phyloP scores from a whole-genome alignment of 257 asterid genomes.

The Coffea canephora region DNA sequence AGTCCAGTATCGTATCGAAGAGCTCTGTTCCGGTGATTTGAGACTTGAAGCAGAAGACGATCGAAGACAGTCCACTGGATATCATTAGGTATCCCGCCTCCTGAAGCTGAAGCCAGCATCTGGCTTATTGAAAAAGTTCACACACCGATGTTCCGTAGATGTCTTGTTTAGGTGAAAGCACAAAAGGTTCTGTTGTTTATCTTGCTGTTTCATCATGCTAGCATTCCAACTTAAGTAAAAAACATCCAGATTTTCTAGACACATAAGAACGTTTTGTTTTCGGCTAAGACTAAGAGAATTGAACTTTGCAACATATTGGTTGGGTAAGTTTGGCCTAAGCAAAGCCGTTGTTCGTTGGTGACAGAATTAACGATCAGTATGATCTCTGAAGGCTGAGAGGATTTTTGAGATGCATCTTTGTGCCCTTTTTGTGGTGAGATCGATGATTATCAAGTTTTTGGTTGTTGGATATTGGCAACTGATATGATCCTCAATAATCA shows the following conservation, averaged over 20 bases:
- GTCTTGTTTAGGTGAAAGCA: background rate
- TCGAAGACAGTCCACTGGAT: conserved; percentile 39
- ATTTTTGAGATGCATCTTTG: background rate
- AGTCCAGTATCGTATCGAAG: too few relatives aligned
- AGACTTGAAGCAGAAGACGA: conserved; percentile 46
- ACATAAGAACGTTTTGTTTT: too few relatives aligned
- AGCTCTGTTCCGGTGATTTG: background rate
- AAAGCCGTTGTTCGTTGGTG: background rate
- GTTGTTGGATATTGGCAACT: background rate
- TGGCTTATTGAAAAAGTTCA: conserved; percentile 72
- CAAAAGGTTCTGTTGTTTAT: too few relatives aligned
- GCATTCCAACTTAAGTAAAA: background rate
- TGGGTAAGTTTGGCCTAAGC: background rate
- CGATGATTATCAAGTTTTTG: background rate
- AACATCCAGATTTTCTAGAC: background rate
- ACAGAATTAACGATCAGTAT: background rate
- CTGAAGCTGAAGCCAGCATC: conserved; percentile 61
- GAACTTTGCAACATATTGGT: background rate
- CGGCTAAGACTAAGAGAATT: background rate
- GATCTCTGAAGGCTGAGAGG: background rate
- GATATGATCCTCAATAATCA: background rate
- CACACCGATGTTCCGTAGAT: too few relatives aligned
- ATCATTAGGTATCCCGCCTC: conserved; percentile 39
- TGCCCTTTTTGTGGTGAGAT: background rate
- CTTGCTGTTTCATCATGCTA: background rate